These are phyloP conservation scores for Lagenidium giganteum DNA, from an alignment of 352 stramenopile genomes.

Conservation along the genomic window DNA sequence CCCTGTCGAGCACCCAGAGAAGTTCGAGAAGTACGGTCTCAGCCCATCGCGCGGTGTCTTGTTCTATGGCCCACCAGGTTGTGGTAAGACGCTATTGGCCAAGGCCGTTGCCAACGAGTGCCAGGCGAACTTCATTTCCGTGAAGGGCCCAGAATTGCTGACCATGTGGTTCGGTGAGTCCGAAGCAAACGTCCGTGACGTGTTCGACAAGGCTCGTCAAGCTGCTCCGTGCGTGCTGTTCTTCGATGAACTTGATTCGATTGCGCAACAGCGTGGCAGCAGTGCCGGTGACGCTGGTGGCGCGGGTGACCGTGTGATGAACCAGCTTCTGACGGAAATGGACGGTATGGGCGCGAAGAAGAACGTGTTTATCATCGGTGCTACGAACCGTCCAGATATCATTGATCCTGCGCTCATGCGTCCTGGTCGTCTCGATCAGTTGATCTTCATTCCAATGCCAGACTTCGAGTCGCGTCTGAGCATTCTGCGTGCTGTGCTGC, in stretches of 20 bases:
- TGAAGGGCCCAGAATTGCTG: conserved; percentile 99
- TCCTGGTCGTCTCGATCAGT: conserved; percentile 93
- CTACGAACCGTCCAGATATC: conserved; percentile 95
- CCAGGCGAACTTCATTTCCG: conserved; percentile 99
- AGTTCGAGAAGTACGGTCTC: conserved; percentile 98
- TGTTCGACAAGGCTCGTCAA: conserved; percentile 98
- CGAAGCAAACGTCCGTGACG: conserved; percentile 98
- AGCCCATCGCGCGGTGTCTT: conserved; percentile 96
- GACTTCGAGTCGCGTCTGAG: conserved; percentile 95
- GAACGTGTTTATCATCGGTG: conserved; percentile 99
- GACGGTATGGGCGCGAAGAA: conserved; percentile 99
- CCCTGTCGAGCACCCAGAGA: conserved; percentile 99
- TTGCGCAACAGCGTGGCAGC: conserved; percentile 96
- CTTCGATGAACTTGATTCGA: conserved; percentile 99
- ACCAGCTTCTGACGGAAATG: conserved; percentile 99
- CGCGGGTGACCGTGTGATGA: conserved; percentile 99
- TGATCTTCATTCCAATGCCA: conserved; percentile 97
- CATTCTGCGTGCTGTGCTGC: conserved; percentile 95
- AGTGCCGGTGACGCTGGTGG: conserved; percentile 94
- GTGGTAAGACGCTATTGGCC: conserved; percentile 99
- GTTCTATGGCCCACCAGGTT: conserved; percentile 99
- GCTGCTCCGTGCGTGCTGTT: conserved; percentile 98
- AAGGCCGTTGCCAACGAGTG: conserved; percentile 99
- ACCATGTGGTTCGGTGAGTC: conserved; percentile 99
- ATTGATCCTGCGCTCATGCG: conserved; percentile 98